These are phyloP conservation scores for Penicillium lividum DNA, from an alignment of 495 filamentous ascomycete genomes.

Conservation along the genomic window DNA sequence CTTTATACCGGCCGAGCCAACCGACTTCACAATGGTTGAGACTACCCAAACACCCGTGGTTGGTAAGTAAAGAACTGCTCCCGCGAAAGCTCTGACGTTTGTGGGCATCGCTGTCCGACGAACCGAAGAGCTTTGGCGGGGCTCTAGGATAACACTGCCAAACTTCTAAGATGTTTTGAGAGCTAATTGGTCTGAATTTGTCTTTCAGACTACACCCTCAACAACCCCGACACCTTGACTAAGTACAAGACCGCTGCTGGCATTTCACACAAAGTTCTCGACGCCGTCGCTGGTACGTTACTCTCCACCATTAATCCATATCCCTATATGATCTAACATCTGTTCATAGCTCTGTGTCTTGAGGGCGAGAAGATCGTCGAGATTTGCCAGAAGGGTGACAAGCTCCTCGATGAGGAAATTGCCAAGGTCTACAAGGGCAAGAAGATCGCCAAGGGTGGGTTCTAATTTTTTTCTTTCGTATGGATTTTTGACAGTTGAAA, in stretches of 20 bases:
- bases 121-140: slow-evolving; percentile 17
- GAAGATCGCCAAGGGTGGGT: slow-evolving; percentile 84
- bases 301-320: not conserved
- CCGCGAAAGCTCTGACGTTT: slow-evolving; percentile 45
- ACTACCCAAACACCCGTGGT: slow-evolving; percentile 41
- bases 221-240: slow-evolving; percentile 95
- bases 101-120: slow-evolving; percentile 32
- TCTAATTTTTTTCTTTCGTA: not conserved
- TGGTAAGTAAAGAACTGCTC: slow-evolving; percentile 42
- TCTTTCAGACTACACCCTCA: slow-evolving; percentile 80
- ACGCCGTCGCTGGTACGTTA: slow-evolving; percentile 68
- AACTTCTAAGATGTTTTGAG: not conserved
- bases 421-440: slow-evolving; percentile 97
- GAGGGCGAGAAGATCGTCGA: slow-evolving; percentile 89
- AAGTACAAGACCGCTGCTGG: slow-evolving; percentile 96
- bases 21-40: slow-evolving; percentile 46
- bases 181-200: slow-evolving; percentile 9
- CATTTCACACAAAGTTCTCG: slow-evolving; percentile 93
- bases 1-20: slow-evolving; percentile 29
- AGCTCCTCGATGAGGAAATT: slow-evolving; percentile 89
- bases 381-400: slow-evolving; percentile 93
- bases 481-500: not conserved
- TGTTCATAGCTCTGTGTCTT: slow-evolving; percentile 63
- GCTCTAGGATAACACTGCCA: not conserved
- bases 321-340: slow-evolving; percentile 24